Percentiles rank a stretch among this genome's conserved stretches.
Evolutionary conservation across 768 basidiomycete species (phyloP).

Genomic region (Polyporus arcularius): DNA sequence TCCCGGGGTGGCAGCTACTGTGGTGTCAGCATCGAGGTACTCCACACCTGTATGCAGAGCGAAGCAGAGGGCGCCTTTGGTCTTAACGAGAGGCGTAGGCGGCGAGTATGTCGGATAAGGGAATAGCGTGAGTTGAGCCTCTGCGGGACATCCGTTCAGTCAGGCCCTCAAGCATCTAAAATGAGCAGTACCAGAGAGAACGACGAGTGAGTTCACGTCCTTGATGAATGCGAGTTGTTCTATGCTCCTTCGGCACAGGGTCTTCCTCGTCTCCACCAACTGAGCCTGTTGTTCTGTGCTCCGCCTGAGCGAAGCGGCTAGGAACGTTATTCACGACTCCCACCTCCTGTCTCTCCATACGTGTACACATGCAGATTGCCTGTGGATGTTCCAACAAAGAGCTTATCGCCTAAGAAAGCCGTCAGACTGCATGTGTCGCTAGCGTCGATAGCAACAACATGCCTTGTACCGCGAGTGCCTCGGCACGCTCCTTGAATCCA

Average conservation of each 20-base stretch:
- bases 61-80: constrained; percentile 84
- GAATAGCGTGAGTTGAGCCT: constrained; percentile 71
- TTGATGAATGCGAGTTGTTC: constrained; percentile 88
- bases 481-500: constrained; percentile 52
- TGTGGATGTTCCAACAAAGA: constrained; percentile 63
- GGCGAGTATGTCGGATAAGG: constrained; percentile 74
- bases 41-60: constrained; percentile 66
- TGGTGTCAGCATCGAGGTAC: constrained; percentile 36
- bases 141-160: constrained; percentile 40
- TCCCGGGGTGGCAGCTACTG: constrained; percentile 14
- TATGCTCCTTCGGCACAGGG: constrained; percentile 65
- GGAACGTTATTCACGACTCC: constrained; percentile 14
- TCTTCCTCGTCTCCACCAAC: constrained; percentile 67
- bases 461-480: constrained; percentile 50
- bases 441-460: constrained; percentile 3
- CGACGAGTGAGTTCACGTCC: constrained; percentile 82
- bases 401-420: constrained; percentile 44
- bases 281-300: constrained; percentile 37
- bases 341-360: constrained; percentile 42
- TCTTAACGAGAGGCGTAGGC: constrained; percentile 70
- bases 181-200: constrained; percentile 69
- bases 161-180: background rate
- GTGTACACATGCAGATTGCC: constrained; percentile 59
- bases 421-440: constrained; percentile 7
- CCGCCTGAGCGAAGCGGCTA: constrained; percentile 22